These are phyloP conservation scores for Rhododendron vialii DNA, from an alignment of 148 eudicot species.

Conservation along the genomic window DNA sequence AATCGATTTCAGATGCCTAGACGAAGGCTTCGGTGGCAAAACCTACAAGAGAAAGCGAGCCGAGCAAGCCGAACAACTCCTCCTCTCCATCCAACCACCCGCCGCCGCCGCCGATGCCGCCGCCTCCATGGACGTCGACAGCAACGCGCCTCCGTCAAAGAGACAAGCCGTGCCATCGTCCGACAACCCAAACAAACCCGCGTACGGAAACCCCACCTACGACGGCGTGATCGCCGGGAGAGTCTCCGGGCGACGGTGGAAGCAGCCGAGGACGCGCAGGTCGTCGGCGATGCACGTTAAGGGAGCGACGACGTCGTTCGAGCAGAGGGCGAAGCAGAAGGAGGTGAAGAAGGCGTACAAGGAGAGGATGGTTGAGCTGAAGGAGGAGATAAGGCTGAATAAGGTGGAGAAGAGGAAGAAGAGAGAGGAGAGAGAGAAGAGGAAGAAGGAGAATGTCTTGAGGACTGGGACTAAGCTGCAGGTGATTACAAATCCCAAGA, in stretches of 20 bases:
- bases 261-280: slow-evolving; percentile 54
- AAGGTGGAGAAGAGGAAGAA: slow-evolving; percentile 61
- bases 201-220: slow-evolving; percentile 66
- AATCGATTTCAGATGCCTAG: slow-evolving; percentile 68
- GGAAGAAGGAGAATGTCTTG: slow-evolving; percentile 60
- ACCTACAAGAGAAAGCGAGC: slow-evolving; percentile 84
- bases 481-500: slow-evolving; percentile 77
- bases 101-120: neutral
- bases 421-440: slow-evolving; percentile 64
- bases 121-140: slow-evolving; percentile 19
- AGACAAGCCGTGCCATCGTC: slow-evolving; percentile 55
- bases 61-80: slow-evolving; percentile 21
- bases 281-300: slow-evolving; percentile 60
- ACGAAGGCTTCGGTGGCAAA: slow-evolving; percentile 95
- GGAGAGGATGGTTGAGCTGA: slow-evolving; percentile 65
- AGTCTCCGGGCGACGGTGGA: slow-evolving; percentile 82
- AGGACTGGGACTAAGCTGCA: slow-evolving; percentile 79
- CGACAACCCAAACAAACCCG: slow-evolving; percentile 58
- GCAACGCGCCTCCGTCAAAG: slow-evolving; percentile 30
- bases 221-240: slow-evolving; percentile 91
- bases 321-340: slow-evolving; percentile 46
- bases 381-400: slow-evolving; percentile 56
- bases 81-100: neutral
- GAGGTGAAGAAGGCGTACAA: slow-evolving; percentile 77
- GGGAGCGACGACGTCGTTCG: slow-evolving; percentile 25